Evolutionary conservation across 371 early-diverging fungal species (phyloP).

Genomic region (Dinochytrium kinnereticum): DNA sequence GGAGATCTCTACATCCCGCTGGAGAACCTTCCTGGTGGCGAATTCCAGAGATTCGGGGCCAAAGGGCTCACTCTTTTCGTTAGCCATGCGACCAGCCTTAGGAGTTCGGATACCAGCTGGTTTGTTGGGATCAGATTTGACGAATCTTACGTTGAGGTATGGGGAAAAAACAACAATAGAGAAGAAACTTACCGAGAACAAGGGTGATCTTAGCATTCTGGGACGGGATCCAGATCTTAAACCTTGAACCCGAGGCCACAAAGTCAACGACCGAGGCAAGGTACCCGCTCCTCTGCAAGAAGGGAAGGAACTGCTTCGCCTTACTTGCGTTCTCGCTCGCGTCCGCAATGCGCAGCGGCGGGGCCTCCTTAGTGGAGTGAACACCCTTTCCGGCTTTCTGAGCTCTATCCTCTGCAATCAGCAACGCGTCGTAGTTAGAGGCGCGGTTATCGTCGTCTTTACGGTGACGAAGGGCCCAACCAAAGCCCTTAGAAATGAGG

Average conservation of each 20-base stretch:
- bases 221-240: constrained; percentile 81
- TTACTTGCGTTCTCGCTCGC: constrained; percentile 73
- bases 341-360: constrained; percentile 61
- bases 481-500: constrained; percentile 81
- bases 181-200: constrained; percentile 63
- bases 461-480: constrained; percentile 81
- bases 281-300: constrained; percentile 78
- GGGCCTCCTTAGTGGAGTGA: constrained; percentile 79
- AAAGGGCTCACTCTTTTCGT: constrained; percentile 84
- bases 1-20: constrained; percentile 91
- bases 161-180: too few species aligned
- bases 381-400: constrained; percentile 73
- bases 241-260: constrained; percentile 82
- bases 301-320: constrained; percentile 84
- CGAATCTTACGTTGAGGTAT: too few species aligned
- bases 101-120: constrained; percentile 59
- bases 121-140: too few species aligned
- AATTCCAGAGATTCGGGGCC: constrained; percentile 83
- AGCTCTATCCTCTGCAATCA: constrained; percentile 79
- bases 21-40: constrained; percentile 69
- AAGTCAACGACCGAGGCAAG: constrained; percentile 84
- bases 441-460: constrained; percentile 89
- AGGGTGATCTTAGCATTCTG: constrained; percentile 84
- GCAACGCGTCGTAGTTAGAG: constrained; percentile 80
- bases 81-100: constrained; percentile 73